A percentile compares a stretch with the other conserved stretches of the same genome.
Evolutionary conservation across 2,329 filamentous ascomycete genomes (phyloP).

Genomic region (Didymella arachidicola): DNA sequence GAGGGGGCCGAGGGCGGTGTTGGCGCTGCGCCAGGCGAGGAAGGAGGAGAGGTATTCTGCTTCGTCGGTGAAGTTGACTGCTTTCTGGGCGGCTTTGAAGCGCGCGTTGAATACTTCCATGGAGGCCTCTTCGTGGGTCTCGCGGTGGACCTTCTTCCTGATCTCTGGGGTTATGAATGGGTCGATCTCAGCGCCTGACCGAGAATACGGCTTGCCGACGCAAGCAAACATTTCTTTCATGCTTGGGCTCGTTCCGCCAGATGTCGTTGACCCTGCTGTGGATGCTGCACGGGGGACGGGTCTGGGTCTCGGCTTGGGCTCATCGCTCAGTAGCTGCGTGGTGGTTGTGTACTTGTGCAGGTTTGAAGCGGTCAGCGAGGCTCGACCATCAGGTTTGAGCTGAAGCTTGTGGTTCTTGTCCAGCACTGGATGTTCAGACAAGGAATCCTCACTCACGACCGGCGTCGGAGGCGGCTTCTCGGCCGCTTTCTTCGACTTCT

Average conservation of each 20-base stretch:
- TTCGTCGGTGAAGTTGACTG: conserved; percentile 43
- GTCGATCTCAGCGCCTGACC: conserved; percentile 23
- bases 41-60: conserved; percentile 26
- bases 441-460: not conserved
- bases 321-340: conserved; percentile 24
- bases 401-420: conserved; percentile 6
- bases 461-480: not conserved
- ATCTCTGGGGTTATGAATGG: conserved; percentile 22
- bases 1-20: conserved; percentile 15
- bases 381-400: conserved; percentile 10
- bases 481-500: conserved; percentile 5
- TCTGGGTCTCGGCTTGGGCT: conserved; percentile 19
- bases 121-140: conserved; percentile 31
- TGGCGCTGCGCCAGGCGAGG: conserved; percentile 19
- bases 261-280: conserved; percentile 23
- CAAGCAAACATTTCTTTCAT: conserved; percentile 35
- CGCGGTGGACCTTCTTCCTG: conserved; percentile 15
- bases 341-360: conserved; percentile 23
- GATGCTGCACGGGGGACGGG: conserved; percentile 21
- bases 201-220: conserved; percentile 31
- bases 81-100: conserved; percentile 23
- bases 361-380: conserved; percentile 27
- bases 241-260: conserved; percentile 29
- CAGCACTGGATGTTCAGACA: not conserved
- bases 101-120: conserved; percentile 26